A percentile compares a stretch with the other conserved stretches of the same genome.
These are phyloP conservation scores for Suillus paluster DNA, from an alignment of 768 basidiomycete genomes.

Conservation along the genomic window DNA sequence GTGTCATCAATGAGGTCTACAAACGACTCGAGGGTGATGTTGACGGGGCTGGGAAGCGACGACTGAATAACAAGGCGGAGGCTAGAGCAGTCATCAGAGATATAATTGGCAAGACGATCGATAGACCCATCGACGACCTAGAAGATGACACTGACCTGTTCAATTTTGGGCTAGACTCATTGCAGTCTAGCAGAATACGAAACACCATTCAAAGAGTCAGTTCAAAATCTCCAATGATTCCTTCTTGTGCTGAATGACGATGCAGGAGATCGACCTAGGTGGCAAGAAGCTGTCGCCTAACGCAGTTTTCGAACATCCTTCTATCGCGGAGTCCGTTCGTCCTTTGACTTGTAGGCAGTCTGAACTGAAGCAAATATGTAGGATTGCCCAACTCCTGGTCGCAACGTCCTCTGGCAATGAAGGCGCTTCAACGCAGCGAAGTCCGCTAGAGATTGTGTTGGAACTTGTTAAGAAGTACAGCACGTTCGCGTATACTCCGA, in stretches of 20 bases:
- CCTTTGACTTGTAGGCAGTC: slow-evolving; percentile 1
- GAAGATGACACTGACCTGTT: slow-evolving; percentile 45
- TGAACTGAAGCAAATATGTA: slow-evolving; percentile 14
- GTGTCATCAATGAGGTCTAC: slow-evolving; percentile 46
- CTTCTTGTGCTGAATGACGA: slow-evolving; percentile 27
- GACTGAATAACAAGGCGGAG: slow-evolving; percentile 12
- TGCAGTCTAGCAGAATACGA: slow-evolving; percentile 55
- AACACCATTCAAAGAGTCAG: slow-evolving; percentile 49
- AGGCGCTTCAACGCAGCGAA: slow-evolving; percentile 20
- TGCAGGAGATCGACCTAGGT: slow-evolving; percentile 37
- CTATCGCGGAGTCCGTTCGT: slow-evolving; percentile 39
- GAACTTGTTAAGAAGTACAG: slow-evolving; percentile 50
- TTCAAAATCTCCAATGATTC: slow-evolving; percentile 27
- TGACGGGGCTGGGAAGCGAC: slow-evolving; percentile 25
- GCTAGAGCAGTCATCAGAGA: slow-evolving; percentile 18
- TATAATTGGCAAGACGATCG: slow-evolving; percentile 26
- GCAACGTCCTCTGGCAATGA: slow-evolving; percentile 37
- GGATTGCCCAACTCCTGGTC: slow-evolving; percentile 46
- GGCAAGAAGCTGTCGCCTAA: slow-evolving; percentile 28
- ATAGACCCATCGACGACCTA: slow-evolving; percentile 19
- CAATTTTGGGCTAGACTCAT: slow-evolving; percentile 56
- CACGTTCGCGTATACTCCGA: slow-evolving; percentile 13
- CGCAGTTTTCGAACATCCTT: slow-evolving; percentile 56
- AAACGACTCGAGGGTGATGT: slow-evolving; percentile 47
- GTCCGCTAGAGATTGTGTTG: slow-evolving; percentile 46